These are phyloP conservation scores for Hypoxylon crocopeplum DNA, from an alignment of 495 filamentous ascomycete genomes.

Conservation along the genomic window DNA sequence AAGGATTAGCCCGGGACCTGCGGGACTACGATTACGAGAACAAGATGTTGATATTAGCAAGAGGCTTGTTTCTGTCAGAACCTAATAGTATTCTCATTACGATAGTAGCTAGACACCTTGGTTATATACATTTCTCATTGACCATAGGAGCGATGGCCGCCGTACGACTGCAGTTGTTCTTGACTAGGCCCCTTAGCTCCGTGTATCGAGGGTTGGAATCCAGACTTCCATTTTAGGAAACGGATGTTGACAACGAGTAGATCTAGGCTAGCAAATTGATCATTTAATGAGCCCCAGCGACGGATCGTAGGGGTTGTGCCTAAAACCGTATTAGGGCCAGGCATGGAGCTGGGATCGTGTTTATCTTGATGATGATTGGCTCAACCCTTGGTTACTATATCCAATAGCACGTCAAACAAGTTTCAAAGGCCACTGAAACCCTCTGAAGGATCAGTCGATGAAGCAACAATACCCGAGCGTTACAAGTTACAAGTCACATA, in stretches of 20 bases:
- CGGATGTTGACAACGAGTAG: neutral
- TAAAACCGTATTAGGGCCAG: neutral
- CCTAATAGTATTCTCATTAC: neutral
- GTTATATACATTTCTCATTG: constrained; percentile 17
- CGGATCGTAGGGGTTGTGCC: neutral
- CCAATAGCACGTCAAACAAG: no score
- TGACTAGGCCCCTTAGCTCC: neutral
- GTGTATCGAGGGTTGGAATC: constrained; percentile 25
- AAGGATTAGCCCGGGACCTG: neutral
- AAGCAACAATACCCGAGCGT: constrained; percentile 9
- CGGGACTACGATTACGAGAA: neutral
- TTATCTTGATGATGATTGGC: neutral
- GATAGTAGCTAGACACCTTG: neutral
- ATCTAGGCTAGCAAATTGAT: constrained; percentile 8
- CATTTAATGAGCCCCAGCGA: neutral
- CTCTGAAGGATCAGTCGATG: constrained; percentile 11
- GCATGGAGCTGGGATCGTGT: neutral
- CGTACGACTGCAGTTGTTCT: neutral
- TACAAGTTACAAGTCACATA: neutral
- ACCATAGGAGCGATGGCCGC: neutral
- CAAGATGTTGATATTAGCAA: neutral
- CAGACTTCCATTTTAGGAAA: constrained; percentile 21
- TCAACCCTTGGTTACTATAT: neutral
- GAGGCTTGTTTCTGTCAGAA: constrained; percentile 5
- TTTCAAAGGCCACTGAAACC: constrained; percentile 5